Conservation (phyloP, 768 basidiomycete genomes). For the Leucogyrophana mollusca region DNA sequence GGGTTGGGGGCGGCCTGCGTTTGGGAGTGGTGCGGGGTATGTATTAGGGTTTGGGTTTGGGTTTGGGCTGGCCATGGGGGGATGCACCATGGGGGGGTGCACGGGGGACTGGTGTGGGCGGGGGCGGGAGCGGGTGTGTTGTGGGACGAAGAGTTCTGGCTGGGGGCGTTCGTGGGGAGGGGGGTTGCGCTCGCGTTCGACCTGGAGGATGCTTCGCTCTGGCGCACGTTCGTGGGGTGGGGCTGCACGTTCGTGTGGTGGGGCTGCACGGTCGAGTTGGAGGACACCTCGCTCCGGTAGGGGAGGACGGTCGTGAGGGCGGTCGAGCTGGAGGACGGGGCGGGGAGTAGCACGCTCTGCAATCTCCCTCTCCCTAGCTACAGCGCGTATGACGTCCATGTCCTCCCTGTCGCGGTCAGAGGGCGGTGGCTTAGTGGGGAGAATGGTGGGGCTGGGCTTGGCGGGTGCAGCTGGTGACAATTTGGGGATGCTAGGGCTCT, state of each 20-base stretch:
- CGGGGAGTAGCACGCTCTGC: slow-evolving; percentile 22
- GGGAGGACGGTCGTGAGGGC: slow-evolving; percentile 1
- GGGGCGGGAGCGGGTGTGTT: slow-evolving; percentile 25
- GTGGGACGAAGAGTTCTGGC: slow-evolving; percentile 26
- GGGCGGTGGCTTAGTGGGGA: too few relatives aligned
- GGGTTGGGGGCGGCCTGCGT: slow-evolving; percentile 14
- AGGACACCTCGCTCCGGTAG: too few relatives aligned
- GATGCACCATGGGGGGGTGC: slow-evolving; percentile 7
- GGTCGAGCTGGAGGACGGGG: not conserved
- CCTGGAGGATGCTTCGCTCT: slow-evolving; percentile 1
- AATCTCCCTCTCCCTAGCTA: slow-evolving; percentile 22
- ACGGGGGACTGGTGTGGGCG: slow-evolving; percentile 9
- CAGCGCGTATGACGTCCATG: slow-evolving; percentile 23
- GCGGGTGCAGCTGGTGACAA: slow-evolving; percentile 12
- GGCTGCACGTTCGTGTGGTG: not conserved
- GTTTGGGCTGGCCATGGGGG: slow-evolving; percentile 9
- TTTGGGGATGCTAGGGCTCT: slow-evolving; percentile 12
- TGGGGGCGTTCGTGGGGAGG: slow-evolving; percentile 23
- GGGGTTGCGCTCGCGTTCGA: slow-evolving; percentile 24
- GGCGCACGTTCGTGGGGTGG: slow-evolving; percentile 1
- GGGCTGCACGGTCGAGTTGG: too few relatives aligned
- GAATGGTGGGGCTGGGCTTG: slow-evolving; percentile 22
- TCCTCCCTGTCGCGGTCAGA: slow-evolving; percentile 30
- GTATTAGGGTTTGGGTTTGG: too few relatives aligned
- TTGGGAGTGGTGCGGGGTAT: slow-evolving; percentile 19